These are phyloP conservation scores for Trichosporon sp. DNA, from an alignment of 1,284 basidiomycete species.

Conservation along the genomic window DNA sequence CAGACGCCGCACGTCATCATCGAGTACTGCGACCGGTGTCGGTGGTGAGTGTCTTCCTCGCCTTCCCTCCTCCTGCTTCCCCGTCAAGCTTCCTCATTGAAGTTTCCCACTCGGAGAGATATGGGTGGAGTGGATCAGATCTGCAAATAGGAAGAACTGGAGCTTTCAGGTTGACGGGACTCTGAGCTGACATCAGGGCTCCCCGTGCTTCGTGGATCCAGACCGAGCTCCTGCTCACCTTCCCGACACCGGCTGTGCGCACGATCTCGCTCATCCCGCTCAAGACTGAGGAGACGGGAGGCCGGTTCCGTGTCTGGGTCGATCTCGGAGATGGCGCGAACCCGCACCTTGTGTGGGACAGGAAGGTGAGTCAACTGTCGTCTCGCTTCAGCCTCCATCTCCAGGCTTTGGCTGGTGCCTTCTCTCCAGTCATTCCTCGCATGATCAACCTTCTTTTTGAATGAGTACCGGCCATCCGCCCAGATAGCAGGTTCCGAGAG, in stretches of 20 bases:
- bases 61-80: not conserved
- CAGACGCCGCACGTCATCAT: slow-evolving; percentile 61
- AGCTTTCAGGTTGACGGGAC: not conserved
- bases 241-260: slow-evolving; percentile 71
- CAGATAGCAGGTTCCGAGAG: too few species aligned
- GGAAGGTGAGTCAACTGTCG: slow-evolving; percentile 46
- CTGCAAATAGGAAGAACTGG: too few species aligned
- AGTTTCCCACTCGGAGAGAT: too few species aligned
- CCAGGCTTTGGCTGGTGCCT: too few species aligned
- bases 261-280: slow-evolving; percentile 72
- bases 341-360: slow-evolving; percentile 54
- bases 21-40: slow-evolving; percentile 76
- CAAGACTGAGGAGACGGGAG: slow-evolving; percentile 77
- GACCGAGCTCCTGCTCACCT: slow-evolving; percentile 85
- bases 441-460: too few species aligned
- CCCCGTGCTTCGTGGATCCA: slow-evolving; percentile 79
- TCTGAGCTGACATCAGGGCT: slow-evolving; percentile 57
- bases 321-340: slow-evolving; percentile 54
- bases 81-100: slow-evolving; percentile 12
- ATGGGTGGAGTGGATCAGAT: too few species aligned
- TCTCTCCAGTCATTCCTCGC: too few species aligned
- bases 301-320: slow-evolving; percentile 86
- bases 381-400: not conserved
- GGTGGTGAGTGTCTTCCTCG: slow-evolving; percentile 60
- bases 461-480: too few species aligned